Base-by-base conservation (phyloP, 352 stramenopile species). In the Phytophthora foliorum region DNA sequence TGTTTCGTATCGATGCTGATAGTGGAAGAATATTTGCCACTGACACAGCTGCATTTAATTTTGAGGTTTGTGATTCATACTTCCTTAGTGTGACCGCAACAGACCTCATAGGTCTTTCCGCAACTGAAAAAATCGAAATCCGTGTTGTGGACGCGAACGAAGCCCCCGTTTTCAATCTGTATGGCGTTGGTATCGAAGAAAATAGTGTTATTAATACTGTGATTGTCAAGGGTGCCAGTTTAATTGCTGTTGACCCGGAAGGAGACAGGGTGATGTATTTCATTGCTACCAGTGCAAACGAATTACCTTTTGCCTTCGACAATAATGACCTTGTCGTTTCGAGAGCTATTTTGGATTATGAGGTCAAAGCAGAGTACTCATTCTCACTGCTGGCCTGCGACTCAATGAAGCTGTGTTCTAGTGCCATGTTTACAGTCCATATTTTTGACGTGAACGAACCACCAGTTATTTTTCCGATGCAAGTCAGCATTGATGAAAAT, bases 71-170 rank as follows among this genome's bases (percentile, higher is more conserved):
- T n/a, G 51, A 22, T 0, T 22, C 22, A 3, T 86, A 76, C 42
- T 21, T 39, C 34, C 46, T 76, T 39, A n/a, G 55, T 22, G 57
- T 76, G 16, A 59, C 24, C 69, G 78, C 74, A 10, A 68, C 51
- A 9, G 82, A 90, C 56, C n/a, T 31, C n/a, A 65, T 27, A 16
- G 80, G 75, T 21, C n/a, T 86, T n/a, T 66, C 38, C 2, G 42
- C 27, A 25, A 67, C 67, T 6, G 38, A 78, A 41, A 25, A 31
- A 8, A 57, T 88, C 2, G 51, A 67, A 38, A 79, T 90, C 17
- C 50, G 34, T 19, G 79, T 90, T 2, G 7, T 75, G 2, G 58
- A 90, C 51, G 58, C 75, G 6, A 90, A 90, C 38, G 80, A 88
- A 63, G 51, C 77, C 9, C 82, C 82, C 17, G 49, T 78, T 13